Percentiles rank a stretch among this genome's conserved stretches.
These are phyloP conservation scores for Ogataea ramenticola DNA, from an alignment of 805 yeast genomes.

Conservation along the genomic window DNA sequence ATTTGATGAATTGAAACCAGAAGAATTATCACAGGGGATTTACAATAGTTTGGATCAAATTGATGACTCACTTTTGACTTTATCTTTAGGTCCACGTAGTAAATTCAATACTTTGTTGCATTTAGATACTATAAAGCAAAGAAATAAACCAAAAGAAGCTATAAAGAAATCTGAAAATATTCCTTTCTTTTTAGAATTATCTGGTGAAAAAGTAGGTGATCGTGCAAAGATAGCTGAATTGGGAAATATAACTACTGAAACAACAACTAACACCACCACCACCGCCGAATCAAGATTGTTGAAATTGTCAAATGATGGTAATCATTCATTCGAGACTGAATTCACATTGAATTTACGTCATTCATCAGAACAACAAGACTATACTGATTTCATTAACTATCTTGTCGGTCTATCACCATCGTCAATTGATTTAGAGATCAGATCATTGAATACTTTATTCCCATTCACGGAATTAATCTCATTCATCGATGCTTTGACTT, in stretches of 20 bases:
- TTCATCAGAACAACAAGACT: constrained; percentile 48
- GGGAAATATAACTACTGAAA: constrained; percentile 22
- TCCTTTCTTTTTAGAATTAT: constrained; percentile 68
- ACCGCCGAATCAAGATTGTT: constrained; percentile 19
- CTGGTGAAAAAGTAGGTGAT: constrained; percentile 66
- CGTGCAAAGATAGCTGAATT: constrained; percentile 47
- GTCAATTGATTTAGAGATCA: constrained; percentile 75
- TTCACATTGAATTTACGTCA: constrained; percentile 61
- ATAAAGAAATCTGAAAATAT: constrained; percentile 77
- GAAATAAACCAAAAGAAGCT: constrained; percentile 87
- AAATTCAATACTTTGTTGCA: constrained; percentile 75
- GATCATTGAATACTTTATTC: constrained; percentile 60
- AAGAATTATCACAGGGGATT: constrained; percentile 14
- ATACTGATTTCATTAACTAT: constrained; percentile 42
- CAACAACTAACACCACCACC: constrained; percentile 16
- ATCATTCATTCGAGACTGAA: constrained; percentile 57
- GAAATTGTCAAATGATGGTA: constrained; percentile 27
- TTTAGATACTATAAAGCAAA: constrained; percentile 72
- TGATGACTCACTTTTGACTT: constrained; percentile 53
- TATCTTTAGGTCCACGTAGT: constrained; percentile 69
- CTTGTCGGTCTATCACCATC: constrained; percentile 66
- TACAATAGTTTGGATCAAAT: constrained; percentile 60
- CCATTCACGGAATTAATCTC: constrained; percentile 60
- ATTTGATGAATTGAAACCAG: constrained; percentile 35
- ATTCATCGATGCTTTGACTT: constrained; percentile 61